phyloP scores from a whole-genome alignment of 106 monocot genomes.

The Dendrobium nobile region DNA sequence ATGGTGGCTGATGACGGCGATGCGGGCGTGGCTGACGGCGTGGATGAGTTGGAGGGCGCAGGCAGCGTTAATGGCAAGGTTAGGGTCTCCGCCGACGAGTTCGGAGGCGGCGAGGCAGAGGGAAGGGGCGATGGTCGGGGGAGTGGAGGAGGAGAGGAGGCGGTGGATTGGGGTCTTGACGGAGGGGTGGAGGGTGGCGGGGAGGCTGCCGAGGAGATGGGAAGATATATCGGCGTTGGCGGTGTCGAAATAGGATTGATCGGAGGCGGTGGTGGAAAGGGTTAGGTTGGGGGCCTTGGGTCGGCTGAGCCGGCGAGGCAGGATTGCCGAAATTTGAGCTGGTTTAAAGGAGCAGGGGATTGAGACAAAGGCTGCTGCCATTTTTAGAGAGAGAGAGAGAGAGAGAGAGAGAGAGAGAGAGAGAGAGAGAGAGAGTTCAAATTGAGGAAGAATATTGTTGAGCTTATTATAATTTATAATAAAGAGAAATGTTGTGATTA shows the following conservation, averaged over 20 bases:
- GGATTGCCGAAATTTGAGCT: neutral
- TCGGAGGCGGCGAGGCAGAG: conserved; percentile 13
- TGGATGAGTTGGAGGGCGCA: conserved; percentile 16
- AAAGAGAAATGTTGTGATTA: no score
- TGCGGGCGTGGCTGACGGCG: neutral
- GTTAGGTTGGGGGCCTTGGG: neutral
- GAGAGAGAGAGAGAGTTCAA: no score
- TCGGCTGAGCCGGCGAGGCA: neutral
- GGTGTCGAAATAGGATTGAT: neutral
- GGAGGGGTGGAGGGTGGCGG: neutral
- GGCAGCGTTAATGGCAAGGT: conserved; percentile 10
- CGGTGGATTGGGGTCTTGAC: conserved; percentile 7
- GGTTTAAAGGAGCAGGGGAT: neutral
- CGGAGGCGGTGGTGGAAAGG: neutral
- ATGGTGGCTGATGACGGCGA: neutral
- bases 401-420: no score
- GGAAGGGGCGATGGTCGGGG: conserved; percentile 12
- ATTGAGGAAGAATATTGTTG: no score
- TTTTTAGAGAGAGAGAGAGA: no score
- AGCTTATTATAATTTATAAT: no score
- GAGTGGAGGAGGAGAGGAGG: conserved; percentile 1
- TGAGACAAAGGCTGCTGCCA: no score
- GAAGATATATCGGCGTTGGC: neutral
- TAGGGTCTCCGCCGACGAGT: neutral
- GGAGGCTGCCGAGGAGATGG: neutral